A percentile compares a stretch with the other conserved stretches of the same genome.
Conservation (phyloP, 441 rosid genomes). For the Adansonia madagascariensis region DNA sequence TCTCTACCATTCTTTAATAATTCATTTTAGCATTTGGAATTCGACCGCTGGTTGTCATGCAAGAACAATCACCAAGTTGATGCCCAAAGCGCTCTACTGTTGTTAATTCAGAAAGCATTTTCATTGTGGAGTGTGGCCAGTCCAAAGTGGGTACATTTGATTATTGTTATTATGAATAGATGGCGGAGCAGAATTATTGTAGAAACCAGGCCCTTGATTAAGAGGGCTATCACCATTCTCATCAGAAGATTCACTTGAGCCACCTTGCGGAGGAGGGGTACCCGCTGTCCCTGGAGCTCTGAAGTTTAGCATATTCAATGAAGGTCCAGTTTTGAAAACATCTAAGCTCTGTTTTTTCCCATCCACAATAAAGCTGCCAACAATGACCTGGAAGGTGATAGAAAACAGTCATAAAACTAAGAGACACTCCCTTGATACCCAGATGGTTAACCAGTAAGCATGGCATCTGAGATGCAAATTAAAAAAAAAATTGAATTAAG, state of each 20-base stretch:
- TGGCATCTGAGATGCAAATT: conserved; percentile 2
- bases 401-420: conserved; percentile 4
- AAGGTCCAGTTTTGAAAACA: conserved; percentile 46
- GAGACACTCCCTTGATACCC: background rate
- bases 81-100: conserved; percentile 25
- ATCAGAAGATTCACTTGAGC: conserved; percentile 75
- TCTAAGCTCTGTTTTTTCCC: conserved; percentile 57
- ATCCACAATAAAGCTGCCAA: conserved; percentile 82
- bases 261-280: conserved; percentile 75
- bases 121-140: conserved; percentile 65
- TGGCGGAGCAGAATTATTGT: conserved; percentile 54
- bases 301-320: conserved; percentile 68
- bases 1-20: conserved; percentile 29
- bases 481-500: background rate
- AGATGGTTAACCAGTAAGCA: background rate
- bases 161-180: conserved; percentile 52
- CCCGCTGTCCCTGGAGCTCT: conserved; percentile 48
- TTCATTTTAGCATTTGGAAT: conserved; percentile 38
- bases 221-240: conserved; percentile 68
- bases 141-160: conserved; percentile 84
- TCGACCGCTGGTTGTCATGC: conserved; percentile 33
- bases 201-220: conserved; percentile 51
- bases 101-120: conserved; percentile 25
- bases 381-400: conserved; percentile 56
- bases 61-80: conserved; percentile 25